Evolutionary conservation across 768 basidiomycete species (phyloP).

Genomic region (Chlorophyllum brunneum): DNA sequence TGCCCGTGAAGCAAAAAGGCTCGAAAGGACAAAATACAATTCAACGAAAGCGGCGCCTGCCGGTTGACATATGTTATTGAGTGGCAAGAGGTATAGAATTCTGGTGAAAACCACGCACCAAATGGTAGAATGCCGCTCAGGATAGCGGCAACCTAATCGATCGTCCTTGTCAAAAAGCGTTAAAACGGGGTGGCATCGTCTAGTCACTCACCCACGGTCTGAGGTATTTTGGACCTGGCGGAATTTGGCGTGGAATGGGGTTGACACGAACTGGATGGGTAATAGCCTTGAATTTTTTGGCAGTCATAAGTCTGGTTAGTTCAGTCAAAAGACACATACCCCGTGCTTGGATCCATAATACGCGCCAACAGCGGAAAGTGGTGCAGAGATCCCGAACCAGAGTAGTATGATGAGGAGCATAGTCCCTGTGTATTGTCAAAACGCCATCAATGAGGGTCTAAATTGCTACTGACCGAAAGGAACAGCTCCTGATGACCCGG

Average conservation of each 20-base stretch:
- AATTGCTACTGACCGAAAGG: slow-evolving; percentile 69
- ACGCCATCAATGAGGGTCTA: background rate
- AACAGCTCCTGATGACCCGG: slow-evolving; percentile 91
- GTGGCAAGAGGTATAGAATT: background rate
- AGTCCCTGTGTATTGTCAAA: slow-evolving; percentile 46
- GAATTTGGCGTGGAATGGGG: slow-evolving; percentile 95
- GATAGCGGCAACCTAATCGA: slow-evolving; percentile 56
- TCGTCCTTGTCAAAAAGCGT: background rate
- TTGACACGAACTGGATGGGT: slow-evolving; percentile 87
- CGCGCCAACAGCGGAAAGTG: slow-evolving; percentile 80
- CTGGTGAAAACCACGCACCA: slow-evolving; percentile 38
- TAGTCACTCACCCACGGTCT: slow-evolving; percentile 61
- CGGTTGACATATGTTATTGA: background rate
- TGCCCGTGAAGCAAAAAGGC: slow-evolving; percentile 85
- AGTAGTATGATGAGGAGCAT: slow-evolving; percentile 79
- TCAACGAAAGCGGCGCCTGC: slow-evolving; percentile 93
- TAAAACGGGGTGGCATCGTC: background rate
- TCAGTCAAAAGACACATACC: slow-evolving; percentile 40
- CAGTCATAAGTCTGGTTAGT: background rate
- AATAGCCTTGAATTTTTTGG: slow-evolving; percentile 45
- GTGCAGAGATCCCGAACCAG: slow-evolving; percentile 95
- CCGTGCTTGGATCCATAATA: slow-evolving; percentile 87
- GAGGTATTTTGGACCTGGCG: slow-evolving; percentile 81
- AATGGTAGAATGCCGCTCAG: slow-evolving; percentile 93
- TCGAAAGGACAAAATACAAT: slow-evolving; percentile 87